A percentile compares a stretch with the other conserved stretches of the same genome.
These are phyloP conservation scores for Talinum fruticosum DNA, from an alignment of 148 eudicot species.

Conservation along the genomic window DNA sequence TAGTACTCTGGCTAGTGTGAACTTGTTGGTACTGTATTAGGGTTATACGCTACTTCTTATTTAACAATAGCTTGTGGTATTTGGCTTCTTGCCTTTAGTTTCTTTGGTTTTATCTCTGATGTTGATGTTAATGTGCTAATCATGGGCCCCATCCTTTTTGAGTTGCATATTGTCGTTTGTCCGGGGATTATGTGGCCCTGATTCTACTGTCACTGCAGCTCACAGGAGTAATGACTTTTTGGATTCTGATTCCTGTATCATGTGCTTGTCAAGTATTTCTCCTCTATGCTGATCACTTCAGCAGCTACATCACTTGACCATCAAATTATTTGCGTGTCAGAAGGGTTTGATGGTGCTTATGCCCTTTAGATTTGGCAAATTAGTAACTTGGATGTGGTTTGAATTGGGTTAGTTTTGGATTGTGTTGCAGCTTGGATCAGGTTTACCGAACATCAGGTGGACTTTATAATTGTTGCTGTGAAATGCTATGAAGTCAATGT, in stretches of 20 bases:
- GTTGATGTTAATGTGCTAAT: background rate
- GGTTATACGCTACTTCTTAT: background rate
- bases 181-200: background rate
- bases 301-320: background rate
- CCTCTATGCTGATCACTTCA: background rate
- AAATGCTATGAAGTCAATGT: too few species aligned
- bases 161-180: background rate
- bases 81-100: background rate
- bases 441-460: too few species aligned
- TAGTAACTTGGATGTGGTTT: too few species aligned
- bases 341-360: too few species aligned
- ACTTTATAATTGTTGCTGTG: too few species aligned
- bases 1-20: constrained; percentile 3
- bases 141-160: background rate
- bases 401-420: too few species aligned
- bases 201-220: background rate
- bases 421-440: too few species aligned
- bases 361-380: too few species aligned
- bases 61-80: constrained; percentile 11
- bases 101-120: background rate
- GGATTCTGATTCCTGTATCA: background rate
- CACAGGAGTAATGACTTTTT: background rate
- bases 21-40: constrained; percentile 5
- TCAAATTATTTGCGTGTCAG: too few species aligned
- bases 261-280: background rate